Percentiles rank a stretch among this genome's conserved stretches.
Evolutionary conservation across 306 rosid genomes (phyloP).

Genomic region (Quercus mongolica): DNA sequence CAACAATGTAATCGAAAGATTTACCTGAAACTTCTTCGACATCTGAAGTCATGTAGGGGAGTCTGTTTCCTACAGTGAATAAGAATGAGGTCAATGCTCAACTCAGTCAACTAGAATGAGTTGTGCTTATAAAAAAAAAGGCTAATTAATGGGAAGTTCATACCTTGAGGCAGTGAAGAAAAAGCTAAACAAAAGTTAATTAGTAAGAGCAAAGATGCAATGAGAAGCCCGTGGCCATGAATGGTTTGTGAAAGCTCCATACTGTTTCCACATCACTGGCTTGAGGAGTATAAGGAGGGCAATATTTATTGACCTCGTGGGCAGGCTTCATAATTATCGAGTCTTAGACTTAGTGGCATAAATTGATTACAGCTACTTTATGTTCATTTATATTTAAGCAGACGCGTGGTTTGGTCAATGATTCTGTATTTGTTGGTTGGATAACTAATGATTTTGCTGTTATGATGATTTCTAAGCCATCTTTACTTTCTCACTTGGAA

Average conservation of each 20-base stretch:
- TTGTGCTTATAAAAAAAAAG: not conserved
- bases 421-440: constrained; percentile 38
- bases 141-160: not conserved
- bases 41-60: constrained; percentile 63
- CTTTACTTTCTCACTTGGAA: constrained; percentile 6
- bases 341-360: constrained; percentile 25
- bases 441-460: constrained; percentile 33
- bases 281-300: constrained; percentile 15
- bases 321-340: constrained; percentile 22
- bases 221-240: constrained; percentile 24
- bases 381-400: constrained; percentile 12
- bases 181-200: constrained; percentile 25
- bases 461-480: constrained; percentile 22
- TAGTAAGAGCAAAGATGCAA: constrained; percentile 25
- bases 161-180: constrained; percentile 47
- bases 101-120: not conserved
- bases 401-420: constrained; percentile 49
- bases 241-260: constrained; percentile 36
- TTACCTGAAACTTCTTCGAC: constrained; percentile 56
- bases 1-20: constrained; percentile 61
- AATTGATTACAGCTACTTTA: constrained; percentile 36
- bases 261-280: constrained; percentile 7
- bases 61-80: constrained; percentile 27
- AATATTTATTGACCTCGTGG: constrained; percentile 30
- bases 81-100: not conserved